These are phyloP conservation scores for Irpex lacteus DNA, from an alignment of 1,284 basidiomycete species.

Conservation along the genomic window DNA sequence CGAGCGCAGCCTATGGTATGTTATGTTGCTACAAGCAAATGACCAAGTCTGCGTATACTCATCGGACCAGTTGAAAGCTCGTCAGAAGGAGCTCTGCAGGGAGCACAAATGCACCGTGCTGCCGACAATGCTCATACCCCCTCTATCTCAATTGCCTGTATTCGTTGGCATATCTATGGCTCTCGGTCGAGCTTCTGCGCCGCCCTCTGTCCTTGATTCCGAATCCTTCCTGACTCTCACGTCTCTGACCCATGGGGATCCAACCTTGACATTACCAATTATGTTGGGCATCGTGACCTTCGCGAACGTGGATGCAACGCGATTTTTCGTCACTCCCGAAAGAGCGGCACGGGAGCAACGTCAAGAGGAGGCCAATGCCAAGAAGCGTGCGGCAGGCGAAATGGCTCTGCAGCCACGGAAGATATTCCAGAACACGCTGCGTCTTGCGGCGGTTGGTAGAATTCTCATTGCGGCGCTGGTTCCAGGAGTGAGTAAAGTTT, in stretches of 20 bases:
- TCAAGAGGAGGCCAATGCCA: slow-evolving; percentile 41
- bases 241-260: slow-evolving; percentile 67
- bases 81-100: slow-evolving; percentile 57
- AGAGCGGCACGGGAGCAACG: slow-evolving; percentile 50
- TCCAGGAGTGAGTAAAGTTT: slow-evolving; percentile 61
- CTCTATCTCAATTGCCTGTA: slow-evolving; percentile 68
- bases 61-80: slow-evolving; percentile 27
- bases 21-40: not conserved
- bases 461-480: slow-evolving; percentile 76
- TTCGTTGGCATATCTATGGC: slow-evolving; percentile 66
- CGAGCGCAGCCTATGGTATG: slow-evolving; percentile 41
- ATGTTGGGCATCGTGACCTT: slow-evolving; percentile 70
- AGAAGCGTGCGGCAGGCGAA: slow-evolving; percentile 35
- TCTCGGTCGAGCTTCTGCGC: slow-evolving; percentile 53
- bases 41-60: not conserved
- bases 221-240: slow-evolving; percentile 75
- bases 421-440: slow-evolving; percentile 59
- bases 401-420: slow-evolving; percentile 47
- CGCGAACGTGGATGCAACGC: slow-evolving; percentile 74
- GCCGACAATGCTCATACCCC: slow-evolving; percentile 60
- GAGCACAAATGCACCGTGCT: slow-evolving; percentile 57
- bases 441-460: slow-evolving; percentile 64
- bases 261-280: slow-evolving; percentile 69
- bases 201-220: slow-evolving; percentile 65
- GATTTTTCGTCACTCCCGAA: slow-evolving; percentile 62